Percentiles rank a stretch among this genome's conserved stretches.
These are phyloP conservation scores for Prosopis cineraria DNA, from an alignment of 306 rosid genomes.

Conservation along the genomic window DNA sequence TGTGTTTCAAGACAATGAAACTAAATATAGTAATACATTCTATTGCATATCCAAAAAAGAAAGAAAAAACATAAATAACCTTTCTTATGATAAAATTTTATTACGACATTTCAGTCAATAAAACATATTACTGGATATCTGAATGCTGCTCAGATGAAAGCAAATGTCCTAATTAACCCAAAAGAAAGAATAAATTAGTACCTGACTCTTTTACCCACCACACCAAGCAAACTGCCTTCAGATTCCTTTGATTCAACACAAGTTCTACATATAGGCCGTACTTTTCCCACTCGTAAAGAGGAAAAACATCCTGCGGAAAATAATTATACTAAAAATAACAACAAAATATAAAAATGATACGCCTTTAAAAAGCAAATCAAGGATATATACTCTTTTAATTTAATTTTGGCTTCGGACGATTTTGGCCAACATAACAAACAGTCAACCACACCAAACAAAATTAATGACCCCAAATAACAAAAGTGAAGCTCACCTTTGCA, in stretches of 20 bases:
- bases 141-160: neutral
- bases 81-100: neutral
- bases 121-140: neutral
- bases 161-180: neutral
- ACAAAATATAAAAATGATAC: neutral
- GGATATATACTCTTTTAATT: neutral
- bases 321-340: neutral
- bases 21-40: neutral
- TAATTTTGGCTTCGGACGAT: neutral
- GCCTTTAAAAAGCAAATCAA: slow-evolving; percentile 7
- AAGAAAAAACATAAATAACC: neutral
- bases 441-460: slow-evolving; percentile 5
- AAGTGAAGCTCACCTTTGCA: slow-evolving; percentile 71
- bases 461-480: slow-evolving; percentile 12
- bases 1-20: neutral
- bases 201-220: slow-evolving; percentile 57
- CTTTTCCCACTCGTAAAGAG: slow-evolving; percentile 54
- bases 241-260: slow-evolving; percentile 64
- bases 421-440: slow-evolving; percentile 11
- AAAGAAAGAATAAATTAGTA: slow-evolving; percentile 30
- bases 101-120: neutral
- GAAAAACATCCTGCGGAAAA: slow-evolving; percentile 65
- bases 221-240: slow-evolving; percentile 39
- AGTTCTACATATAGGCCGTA: slow-evolving; percentile 69
- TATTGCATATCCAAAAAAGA: neutral